phyloP scores from a whole-genome alignment of 495 filamentous ascomycete species.

The Aspergillus incahuasiensis region DNA sequence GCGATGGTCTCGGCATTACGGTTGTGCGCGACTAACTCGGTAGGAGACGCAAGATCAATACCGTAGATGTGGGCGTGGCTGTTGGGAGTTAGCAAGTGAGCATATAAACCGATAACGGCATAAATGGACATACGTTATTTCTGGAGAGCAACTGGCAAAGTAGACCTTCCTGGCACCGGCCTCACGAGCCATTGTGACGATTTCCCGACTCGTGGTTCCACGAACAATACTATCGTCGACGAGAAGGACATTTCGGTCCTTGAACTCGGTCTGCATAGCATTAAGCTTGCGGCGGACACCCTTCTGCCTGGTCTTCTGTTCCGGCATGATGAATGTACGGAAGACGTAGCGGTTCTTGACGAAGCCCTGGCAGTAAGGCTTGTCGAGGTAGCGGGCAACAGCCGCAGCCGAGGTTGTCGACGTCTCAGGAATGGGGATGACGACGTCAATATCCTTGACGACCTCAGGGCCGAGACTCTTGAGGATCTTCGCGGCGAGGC shows the following conservation, averaged over 20 bases:
- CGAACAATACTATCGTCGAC: constrained; percentile 94
- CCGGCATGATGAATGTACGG: constrained; percentile 94
- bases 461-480: constrained; percentile 67
- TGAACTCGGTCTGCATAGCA: constrained; percentile 83
- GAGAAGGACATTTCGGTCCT: constrained; percentile 75
- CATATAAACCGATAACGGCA: neutral
- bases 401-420: constrained; percentile 79
- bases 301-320: constrained; percentile 75
- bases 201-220: constrained; percentile 87
- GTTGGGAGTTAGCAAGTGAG: constrained; percentile 19
- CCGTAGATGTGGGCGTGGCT: constrained; percentile 73
- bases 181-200: constrained; percentile 89
- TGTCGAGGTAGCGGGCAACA: constrained; percentile 71
- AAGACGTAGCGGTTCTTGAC: constrained; percentile 97
- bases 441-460: constrained; percentile 82
- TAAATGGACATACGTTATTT: constrained; percentile 55
- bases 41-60: constrained; percentile 81
- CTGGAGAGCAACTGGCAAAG: constrained; percentile 83
- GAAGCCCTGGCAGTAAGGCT: constrained; percentile 79
- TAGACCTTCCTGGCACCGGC: constrained; percentile 87
- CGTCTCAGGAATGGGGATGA: constrained; percentile 87
- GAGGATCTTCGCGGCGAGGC: constrained; percentile 74
- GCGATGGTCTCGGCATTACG: constrained; percentile 65
- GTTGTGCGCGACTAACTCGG: constrained; percentile 80
- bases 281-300: constrained; percentile 59